These are phyloP conservation scores for Brassica balearica DNA, from an alignment of 441 rosid species.

Conservation along the genomic window DNA sequence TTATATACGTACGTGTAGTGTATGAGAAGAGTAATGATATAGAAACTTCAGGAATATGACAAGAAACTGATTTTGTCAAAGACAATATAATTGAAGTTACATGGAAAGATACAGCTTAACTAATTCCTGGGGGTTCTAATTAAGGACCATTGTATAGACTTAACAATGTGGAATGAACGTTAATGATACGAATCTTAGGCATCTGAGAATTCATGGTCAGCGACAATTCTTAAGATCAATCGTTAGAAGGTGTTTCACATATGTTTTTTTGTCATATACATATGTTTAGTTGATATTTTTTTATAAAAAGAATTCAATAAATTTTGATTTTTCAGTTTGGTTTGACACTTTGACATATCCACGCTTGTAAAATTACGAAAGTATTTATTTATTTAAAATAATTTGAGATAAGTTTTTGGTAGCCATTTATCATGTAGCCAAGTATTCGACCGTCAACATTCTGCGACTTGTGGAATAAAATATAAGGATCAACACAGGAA, in stretches of 20 bases:
- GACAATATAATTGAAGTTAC: neutral
- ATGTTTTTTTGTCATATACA: too few species aligned
- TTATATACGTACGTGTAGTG: neutral
- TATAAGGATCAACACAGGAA: neutral
- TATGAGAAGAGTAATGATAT: neutral
- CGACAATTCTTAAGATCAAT: too few species aligned
- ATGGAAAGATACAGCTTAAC: neutral
- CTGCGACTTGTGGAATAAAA: neutral
- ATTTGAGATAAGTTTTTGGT: neutral
- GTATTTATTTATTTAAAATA: neutral
- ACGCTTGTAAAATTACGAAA: neutral
- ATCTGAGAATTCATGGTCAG: conserved; percentile 5
- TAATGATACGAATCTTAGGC: neutral
- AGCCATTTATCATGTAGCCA: neutral
- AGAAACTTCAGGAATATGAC: neutral
- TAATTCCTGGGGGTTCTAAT: neutral
- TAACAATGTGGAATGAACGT: too few species aligned
- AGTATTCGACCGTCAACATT: neutral
- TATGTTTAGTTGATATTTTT: too few species aligned
- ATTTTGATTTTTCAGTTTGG: neutral
- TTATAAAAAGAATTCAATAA: too few species aligned
- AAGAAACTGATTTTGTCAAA: neutral
- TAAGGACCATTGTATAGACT: neutral
- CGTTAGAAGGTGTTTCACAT: too few species aligned
- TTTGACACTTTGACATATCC: neutral